A percentile compares a stretch with the other conserved stretches of the same genome.
Conservation (phyloP, 106 monocot genomes). For the Gastrodia elata region DNA sequence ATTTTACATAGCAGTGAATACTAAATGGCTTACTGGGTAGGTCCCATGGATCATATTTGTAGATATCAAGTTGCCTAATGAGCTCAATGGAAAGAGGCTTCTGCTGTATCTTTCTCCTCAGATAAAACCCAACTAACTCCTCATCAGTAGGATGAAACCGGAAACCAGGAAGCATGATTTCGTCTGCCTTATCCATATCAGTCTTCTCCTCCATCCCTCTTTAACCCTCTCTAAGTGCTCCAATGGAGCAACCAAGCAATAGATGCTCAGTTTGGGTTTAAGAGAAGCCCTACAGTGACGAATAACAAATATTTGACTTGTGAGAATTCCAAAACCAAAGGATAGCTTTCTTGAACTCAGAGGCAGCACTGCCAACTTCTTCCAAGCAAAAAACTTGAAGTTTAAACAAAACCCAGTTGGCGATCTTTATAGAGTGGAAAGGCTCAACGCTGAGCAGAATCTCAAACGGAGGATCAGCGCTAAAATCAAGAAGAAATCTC, state of each 20-base stretch:
- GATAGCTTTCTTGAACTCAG: background rate
- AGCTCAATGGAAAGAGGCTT: constrained; percentile 71
- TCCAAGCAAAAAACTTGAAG: background rate
- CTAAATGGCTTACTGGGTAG: constrained; percentile 55
- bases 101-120: constrained; percentile 78
- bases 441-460: background rate
- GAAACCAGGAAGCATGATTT: constrained; percentile 66
- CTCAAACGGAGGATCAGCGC: background rate
- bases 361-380: background rate
- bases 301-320: background rate
- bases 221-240: background rate
- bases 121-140: constrained; percentile 69
- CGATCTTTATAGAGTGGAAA: background rate
- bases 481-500: background rate
- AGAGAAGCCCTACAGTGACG: background rate
- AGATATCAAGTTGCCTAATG: constrained; percentile 80
- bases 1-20: background rate
- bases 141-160: constrained; percentile 82
- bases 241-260: background rate
- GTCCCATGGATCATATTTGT: constrained; percentile 93
- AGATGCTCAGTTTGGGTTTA: background rate
- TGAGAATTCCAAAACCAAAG: background rate
- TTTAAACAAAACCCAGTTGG: background rate
- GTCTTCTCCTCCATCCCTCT: constrained; percentile 18
- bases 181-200: constrained; percentile 59